Evolutionary conservation across 2,329 filamentous ascomycete species (phyloP), one percentile per base, ranked within the genome.

Genomic region (Hymenoscyphus repandus): DNA sequence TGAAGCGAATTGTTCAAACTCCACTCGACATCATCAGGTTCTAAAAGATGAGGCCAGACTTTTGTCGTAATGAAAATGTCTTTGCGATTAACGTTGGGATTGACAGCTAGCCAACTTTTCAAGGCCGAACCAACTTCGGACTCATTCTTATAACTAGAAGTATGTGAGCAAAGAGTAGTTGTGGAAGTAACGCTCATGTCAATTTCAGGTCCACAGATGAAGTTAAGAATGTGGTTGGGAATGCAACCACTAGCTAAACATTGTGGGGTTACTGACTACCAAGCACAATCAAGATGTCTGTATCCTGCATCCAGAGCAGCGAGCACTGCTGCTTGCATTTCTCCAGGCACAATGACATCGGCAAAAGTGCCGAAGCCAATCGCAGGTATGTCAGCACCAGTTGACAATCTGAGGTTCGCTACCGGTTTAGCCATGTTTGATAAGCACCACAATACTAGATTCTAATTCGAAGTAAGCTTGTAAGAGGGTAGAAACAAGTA

Each of bases 111-210:
- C 30, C 86, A 88, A 51, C 86, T 83, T 66, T 80, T 79, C 47
- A 95, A 77, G 10, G 86, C 89, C 64, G 83, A 72, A 55, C 90
- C 90, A 17, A 95, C 88, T 68, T 92, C 88, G 40, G 85, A 78
- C 70, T 95, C 90, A 68, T 95, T 90, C 61, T 76, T 80, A 70
- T 90, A 90, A 71, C 60, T 60, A 37, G 12, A 17, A 37, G 34
- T 4, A 37, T 37, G 12, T 37, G 15, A 17, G 12, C 34, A 43
- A 20, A 12, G 7, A 42, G 20, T 33, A 34, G 34, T 13, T 13
- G 12, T 5, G 10, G 34, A 17, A 11, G 12, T 13, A 10, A 37
- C 4, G 6, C 22, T 36, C 32, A 2, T 32, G n/a, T 6, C 6
- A 20, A 38, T 15, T 32, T 9, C 17, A 17, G 18, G 15, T 52